Conservation (phyloP, 768 basidiomycete species). For the Calocybe indica region DNA sequence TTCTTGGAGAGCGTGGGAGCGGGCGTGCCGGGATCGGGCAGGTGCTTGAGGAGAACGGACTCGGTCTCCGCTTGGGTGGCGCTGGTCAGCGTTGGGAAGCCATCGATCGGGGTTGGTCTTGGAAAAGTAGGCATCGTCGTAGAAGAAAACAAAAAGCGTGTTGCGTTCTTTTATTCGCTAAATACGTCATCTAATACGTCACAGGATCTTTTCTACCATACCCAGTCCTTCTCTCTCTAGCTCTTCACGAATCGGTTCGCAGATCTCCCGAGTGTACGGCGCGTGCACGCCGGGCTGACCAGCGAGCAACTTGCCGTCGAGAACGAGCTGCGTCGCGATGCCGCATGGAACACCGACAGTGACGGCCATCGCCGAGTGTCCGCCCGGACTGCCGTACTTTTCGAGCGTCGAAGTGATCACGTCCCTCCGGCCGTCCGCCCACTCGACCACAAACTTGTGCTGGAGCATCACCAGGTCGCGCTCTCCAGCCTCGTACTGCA, state of each 20-base stretch:
- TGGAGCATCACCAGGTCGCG: constrained; percentile 97
- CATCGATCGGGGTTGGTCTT: constrained; percentile 45
- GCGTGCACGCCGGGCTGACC: constrained; percentile 65
- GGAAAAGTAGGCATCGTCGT: constrained; percentile 12
- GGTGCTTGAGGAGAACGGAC: constrained; percentile 48
- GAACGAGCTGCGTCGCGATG: constrained; percentile 85
- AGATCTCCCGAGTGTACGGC: constrained; percentile 84
- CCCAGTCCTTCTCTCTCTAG: constrained; percentile 75
- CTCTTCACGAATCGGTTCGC: constrained; percentile 61
- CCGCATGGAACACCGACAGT: constrained; percentile 94
- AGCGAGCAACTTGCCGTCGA: constrained; percentile 76
- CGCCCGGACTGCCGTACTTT: constrained; percentile 73
- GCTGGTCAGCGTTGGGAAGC: constrained; percentile 60
- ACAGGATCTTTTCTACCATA: constrained; percentile 64
- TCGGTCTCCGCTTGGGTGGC: constrained; percentile 61
- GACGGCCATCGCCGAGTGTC: constrained; percentile 86
- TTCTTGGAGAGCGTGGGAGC: constrained; percentile 47
- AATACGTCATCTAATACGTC: constrained; percentile 10
- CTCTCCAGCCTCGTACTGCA: constrained; percentile 88
- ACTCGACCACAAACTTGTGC: constrained; percentile 94
- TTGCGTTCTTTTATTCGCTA: too few species aligned
- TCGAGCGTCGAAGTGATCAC: constrained; percentile 85
- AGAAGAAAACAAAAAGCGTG: constrained; percentile 1
- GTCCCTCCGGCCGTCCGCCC: constrained; percentile 72
- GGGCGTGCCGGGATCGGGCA: constrained; percentile 23